Evolutionary conservation across 208 protist species (phyloP), one percentile per base, ranked within the genome.

Genomic region (Spironucleus salmonicida): DNA sequence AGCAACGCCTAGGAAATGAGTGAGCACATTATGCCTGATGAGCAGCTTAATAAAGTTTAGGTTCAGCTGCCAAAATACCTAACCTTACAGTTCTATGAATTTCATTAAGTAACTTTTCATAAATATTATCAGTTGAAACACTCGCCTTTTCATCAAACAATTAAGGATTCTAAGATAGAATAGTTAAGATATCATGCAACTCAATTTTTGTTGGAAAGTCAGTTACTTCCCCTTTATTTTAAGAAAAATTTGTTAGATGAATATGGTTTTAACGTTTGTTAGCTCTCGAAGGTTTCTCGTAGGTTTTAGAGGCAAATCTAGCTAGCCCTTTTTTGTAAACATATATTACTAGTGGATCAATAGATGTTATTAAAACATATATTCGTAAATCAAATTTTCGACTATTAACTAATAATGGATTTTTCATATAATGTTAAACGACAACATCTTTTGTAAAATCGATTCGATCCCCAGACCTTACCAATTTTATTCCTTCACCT

Each of bases 311-410:
- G 7, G 67, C 62, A 38, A 81, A 80, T 7, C 78, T 39, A 11
- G 39, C 78, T 23, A 81, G 75, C 30, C 78, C 78, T 9, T 79
- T 49, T 34, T 68, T 41, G 57, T 30, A 59, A 39, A 81, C 29
- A 58, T 62, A 80, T 39, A 80, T 30, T 35, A 76, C 42, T 39
- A 81, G 75, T 39, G 78, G 78, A 42, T 75, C 15, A 35, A 66
- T n/a, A 26, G 62, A 78, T 26, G 39, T 62, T 38, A 81, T 34
- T 29, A 79, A 40, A n/a, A 81, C 67, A 66, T 81, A 81, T 35
- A 80, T 40, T 19, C 78, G 78, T 34, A 81, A 59, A 42, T 81
- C 78, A 29, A 81, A 81, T 41, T 81, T 81, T 29, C 7, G 74
- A 26, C 78, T 75, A n/a, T 59, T 27, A 0, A 81, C 38, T 27